Evolutionary conservation across 2,329 filamentous ascomycete species (phyloP).

Genomic region (Aureobasidium sp.): DNA sequence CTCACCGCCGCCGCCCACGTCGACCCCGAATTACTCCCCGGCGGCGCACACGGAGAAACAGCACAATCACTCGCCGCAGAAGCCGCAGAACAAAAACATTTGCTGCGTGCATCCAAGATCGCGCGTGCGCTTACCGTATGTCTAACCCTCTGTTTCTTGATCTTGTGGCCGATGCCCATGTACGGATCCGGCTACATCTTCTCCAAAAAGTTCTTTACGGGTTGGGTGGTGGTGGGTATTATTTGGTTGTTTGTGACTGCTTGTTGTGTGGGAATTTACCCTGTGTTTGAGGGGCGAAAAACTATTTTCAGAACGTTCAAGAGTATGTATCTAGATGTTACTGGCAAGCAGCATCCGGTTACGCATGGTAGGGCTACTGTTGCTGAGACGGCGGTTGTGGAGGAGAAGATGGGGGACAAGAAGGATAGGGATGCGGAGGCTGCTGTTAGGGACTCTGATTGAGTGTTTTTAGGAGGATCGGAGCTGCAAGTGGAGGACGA

Average conservation of each 20-base stretch:
- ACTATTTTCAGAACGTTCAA: slow-evolving; percentile 58
- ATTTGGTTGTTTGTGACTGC: slow-evolving; percentile 72
- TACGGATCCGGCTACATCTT: slow-evolving; percentile 79
- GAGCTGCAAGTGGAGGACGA: too few species aligned
- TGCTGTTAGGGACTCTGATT: not conserved
- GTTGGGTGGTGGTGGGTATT: slow-evolving; percentile 64
- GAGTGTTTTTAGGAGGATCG: not conserved
- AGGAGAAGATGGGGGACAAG: slow-evolving; percentile 22
- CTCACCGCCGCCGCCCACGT: slow-evolving; percentile 56
- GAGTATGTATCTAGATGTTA: slow-evolving; percentile 56
- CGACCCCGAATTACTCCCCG: slow-evolving; percentile 58
- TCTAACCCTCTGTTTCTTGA: slow-evolving; percentile 63
- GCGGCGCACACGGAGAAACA: slow-evolving; percentile 31
- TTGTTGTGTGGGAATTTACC: slow-evolving; percentile 71
- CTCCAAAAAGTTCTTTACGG: slow-evolving; percentile 72
- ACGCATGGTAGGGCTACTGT: slow-evolving; percentile 27
- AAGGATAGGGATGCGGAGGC: slow-evolving; percentile 23
- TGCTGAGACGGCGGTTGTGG: slow-evolving; percentile 24
- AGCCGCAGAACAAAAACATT: slow-evolving; percentile 36
- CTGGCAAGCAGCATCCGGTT: slow-evolving; percentile 28
- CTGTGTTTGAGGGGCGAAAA: slow-evolving; percentile 68
- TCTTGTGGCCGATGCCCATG: slow-evolving; percentile 91
- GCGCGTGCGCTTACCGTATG: slow-evolving; percentile 52
- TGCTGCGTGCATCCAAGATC: slow-evolving; percentile 41
- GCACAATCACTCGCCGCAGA: slow-evolving; percentile 33